phyloP scores from a whole-genome alignment of 805 yeast genomes.

The Hanseniaspora taiwanica region DNA sequence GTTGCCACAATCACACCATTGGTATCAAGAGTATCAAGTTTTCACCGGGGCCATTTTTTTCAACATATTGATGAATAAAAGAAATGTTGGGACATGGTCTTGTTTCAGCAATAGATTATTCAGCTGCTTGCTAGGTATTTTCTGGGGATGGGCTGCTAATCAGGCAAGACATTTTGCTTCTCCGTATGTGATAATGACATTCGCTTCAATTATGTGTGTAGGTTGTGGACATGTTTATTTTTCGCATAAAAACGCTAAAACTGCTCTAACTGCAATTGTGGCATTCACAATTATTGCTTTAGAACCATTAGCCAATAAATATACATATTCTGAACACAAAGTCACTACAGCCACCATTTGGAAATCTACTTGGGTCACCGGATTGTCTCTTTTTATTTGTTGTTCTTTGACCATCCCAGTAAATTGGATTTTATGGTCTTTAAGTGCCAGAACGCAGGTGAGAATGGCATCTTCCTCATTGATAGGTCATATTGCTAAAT shows the following conservation, averaged over 20 bases:
- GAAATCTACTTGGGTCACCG: slow-evolving; percentile 29
- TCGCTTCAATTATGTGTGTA: slow-evolving; percentile 25
- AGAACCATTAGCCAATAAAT: slow-evolving; percentile 12
- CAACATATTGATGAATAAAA: slow-evolving; percentile 28
- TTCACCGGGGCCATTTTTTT: slow-evolving; percentile 31
- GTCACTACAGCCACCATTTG: slow-evolving; percentile 19
- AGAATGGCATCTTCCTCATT: slow-evolving; percentile 27
- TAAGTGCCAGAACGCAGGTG: slow-evolving; percentile 30
- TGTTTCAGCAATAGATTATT: slow-evolving; percentile 21
- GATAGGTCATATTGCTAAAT: slow-evolving; percentile 30
- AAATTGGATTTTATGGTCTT: slow-evolving; percentile 38
- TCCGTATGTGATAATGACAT: slow-evolving; percentile 28
- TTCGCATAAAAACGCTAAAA: slow-evolving; percentile 28
- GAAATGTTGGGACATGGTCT: slow-evolving; percentile 27
- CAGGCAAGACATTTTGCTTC: slow-evolving; percentile 26
- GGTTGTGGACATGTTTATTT: slow-evolving; percentile 25
- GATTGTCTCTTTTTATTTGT: slow-evolving; percentile 28
- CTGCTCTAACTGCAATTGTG: slow-evolving; percentile 29
- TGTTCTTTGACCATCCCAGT: slow-evolving; percentile 24
- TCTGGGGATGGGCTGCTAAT: slow-evolving; percentile 36
- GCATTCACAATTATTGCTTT: slow-evolving; percentile 29
- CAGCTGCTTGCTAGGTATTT: slow-evolving; percentile 28
- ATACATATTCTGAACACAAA: slow-evolving; percentile 10
- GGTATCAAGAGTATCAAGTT: slow-evolving; percentile 32
- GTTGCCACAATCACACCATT: slow-evolving; percentile 25